Base-by-base conservation (phyloP, 192 early-diverging fungal genomes). In the Phycomyces nitens region DNA sequence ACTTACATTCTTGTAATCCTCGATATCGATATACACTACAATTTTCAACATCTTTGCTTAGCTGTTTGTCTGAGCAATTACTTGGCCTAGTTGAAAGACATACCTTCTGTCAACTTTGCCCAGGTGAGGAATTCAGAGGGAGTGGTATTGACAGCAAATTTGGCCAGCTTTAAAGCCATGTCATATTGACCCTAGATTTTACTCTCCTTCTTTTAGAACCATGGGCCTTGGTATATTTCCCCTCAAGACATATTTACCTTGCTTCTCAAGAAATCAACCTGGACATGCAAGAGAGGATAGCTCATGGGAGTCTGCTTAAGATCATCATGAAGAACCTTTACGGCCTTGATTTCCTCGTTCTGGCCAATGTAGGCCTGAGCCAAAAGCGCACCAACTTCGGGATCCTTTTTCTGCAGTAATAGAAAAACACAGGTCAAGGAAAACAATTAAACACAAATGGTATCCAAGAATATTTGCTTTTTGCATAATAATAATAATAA, bases 91-190 rank as follows among this genome's bases (percentile, higher is more conserved):
- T n/a, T n/a, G n/a, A n/a, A n/a, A n/a, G n/a, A n/a, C n/a, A n/a
- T 43, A 61, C 68, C 68, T 73, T 99, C 88, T 5, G 94, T 95
- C 22, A 99, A 80, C 69, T 95, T 95, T 18, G 93, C 89, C 97
- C 97, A 99, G 0, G 95, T 93, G 15, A 85, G 75, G 70, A 92
- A 99, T 74, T 99, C 97, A 21, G 92, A 94, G 3, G 97, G 96
- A 3, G 96, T 94, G 58, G 83, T 89, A 64, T 93, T 93, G 38
- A 97, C 96, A 12, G 94, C 96, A 70, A 93, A 87, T 64, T 95
- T 94, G 18, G 94, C 94, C 11, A 99, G 74, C 53, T 88, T 87
- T 34, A 94, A 74, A 3, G 96, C 94, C 60, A 88, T 86, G 40
- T 94, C 88, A 47, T 80, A 71, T 57, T 81, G 75, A 14, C 84